Conservation (phyloP, 306 rosid species). For the Fragaria nilgerrensis region DNA sequence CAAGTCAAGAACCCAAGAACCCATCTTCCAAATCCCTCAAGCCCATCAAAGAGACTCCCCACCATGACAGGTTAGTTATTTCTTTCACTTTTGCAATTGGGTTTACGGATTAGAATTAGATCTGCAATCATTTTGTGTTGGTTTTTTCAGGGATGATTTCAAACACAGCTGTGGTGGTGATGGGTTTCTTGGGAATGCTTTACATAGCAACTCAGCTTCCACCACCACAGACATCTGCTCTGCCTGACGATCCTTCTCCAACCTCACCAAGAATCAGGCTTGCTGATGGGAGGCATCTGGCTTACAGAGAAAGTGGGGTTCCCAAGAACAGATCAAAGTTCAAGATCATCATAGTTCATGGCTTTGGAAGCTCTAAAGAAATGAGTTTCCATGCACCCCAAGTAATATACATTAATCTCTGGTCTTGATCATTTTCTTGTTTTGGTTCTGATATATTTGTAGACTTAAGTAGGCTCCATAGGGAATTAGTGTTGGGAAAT, state of each 20-base stretch:
- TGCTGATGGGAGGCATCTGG: conserved; percentile 49
- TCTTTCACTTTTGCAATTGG: background rate
- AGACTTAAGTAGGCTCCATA: background rate
- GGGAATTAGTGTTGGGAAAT: background rate
- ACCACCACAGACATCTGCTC: conserved; percentile 24
- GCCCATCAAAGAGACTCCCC: background rate
- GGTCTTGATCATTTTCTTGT: background rate
- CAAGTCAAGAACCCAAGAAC: conserved; percentile 26
- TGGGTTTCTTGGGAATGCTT: conserved; percentile 73
- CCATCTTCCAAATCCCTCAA: background rate
- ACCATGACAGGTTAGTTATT: conserved; percentile 6
- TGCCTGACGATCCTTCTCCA: conserved; percentile 17
- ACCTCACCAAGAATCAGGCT: conserved; percentile 43
- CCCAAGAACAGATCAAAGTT: conserved; percentile 28
- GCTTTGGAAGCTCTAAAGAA: conserved; percentile 63
- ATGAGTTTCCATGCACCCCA: conserved; percentile 50
- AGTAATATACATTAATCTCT: conserved; percentile 25
- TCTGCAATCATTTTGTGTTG: background rate
- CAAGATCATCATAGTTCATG: conserved; percentile 49
- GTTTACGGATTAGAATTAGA: background rate
- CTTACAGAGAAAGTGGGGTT: conserved; percentile 49
- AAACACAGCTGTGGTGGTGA: conserved; percentile 44
- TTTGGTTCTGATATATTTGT: background rate
- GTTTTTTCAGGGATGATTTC: conserved; percentile 44
- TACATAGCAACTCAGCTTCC: conserved; percentile 49